Evolutionary conservation across 306 rosid species (phyloP).

Genomic region (Casuarina cunninghamiana): DNA sequence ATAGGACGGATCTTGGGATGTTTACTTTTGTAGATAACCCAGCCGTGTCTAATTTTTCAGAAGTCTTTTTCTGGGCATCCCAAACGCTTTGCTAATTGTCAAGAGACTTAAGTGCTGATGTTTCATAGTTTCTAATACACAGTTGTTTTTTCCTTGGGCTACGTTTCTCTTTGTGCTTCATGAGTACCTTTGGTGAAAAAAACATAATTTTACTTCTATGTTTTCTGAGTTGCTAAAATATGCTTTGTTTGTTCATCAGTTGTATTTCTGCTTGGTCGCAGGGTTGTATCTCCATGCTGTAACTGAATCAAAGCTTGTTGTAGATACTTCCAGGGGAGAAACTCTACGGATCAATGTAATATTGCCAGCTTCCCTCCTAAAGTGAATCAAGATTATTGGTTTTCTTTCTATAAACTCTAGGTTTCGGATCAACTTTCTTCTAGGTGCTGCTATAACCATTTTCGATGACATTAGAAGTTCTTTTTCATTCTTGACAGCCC

Average conservation of each 20-base stretch:
- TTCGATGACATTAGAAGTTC: background rate
- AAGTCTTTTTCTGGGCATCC: background rate
- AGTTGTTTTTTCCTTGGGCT: background rate
- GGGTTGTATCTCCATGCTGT: conserved; percentile 84
- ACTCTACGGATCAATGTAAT: conserved; percentile 94
- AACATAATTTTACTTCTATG: background rate
- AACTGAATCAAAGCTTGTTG: conserved; percentile 85
- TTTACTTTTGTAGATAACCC: background rate
- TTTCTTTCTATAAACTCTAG: background rate
- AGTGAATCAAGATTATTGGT: background rate
- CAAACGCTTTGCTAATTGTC: background rate
- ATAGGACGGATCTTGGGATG: background rate
- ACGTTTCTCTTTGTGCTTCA: background rate
- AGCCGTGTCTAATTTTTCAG: background rate
- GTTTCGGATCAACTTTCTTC: background rate
- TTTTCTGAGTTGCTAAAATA: background rate
- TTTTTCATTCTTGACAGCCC: conserved; percentile 9
- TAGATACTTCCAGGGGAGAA: conserved; percentile 97
- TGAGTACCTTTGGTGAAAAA: background rate
- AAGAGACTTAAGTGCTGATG: background rate
- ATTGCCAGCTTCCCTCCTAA: conserved; percentile 5
- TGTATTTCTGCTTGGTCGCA: conserved; percentile 35
- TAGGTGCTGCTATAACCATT: conserved; percentile 2
- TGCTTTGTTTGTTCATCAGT: background rate
- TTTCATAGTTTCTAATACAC: background rate